These are phyloP conservation scores for Solanum chmielewskii DNA, from an alignment of 257 asterid species.

Conservation along the genomic window DNA sequence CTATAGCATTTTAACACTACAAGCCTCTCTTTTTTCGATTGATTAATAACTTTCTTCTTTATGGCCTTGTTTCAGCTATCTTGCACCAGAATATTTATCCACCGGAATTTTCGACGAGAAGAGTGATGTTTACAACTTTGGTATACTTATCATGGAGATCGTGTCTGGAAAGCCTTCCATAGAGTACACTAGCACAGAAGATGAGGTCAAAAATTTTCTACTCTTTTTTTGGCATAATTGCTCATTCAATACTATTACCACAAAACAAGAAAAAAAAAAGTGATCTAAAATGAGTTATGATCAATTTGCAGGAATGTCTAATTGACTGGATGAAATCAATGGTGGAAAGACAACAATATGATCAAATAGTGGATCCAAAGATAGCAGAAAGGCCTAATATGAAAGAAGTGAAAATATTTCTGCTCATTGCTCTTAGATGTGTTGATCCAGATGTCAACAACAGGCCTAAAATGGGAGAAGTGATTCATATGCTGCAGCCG, in stretches of 20 bases:
- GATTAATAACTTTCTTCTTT: background rate
- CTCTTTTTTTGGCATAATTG: background rate
- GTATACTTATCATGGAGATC: slow-evolving; percentile 48
- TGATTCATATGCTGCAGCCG: slow-evolving; percentile 49
- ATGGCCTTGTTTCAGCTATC: slow-evolving; percentile 16
- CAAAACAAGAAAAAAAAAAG: background rate
- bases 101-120: slow-evolving; percentile 9
- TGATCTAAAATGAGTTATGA: background rate
- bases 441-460: slow-evolving; percentile 34
- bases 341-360: slow-evolving; percentile 18
- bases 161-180: slow-evolving; percentile 37
- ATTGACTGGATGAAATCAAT: slow-evolving; percentile 37
- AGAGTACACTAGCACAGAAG: slow-evolving; percentile 11
- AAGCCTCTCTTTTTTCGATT: background rate
- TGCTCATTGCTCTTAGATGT: slow-evolving; percentile 43
- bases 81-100: slow-evolving; percentile 25
- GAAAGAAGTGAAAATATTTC: slow-evolving; percentile 27
- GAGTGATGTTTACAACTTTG: slow-evolving; percentile 51
- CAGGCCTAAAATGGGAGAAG: slow-evolving; percentile 43
- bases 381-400: slow-evolving; percentile 21
- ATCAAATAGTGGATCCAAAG: slow-evolving; percentile 29
- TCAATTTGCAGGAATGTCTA: slow-evolving; percentile 28
- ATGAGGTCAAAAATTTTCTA: slow-evolving; percentile 15
- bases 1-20: background rate
- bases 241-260: background rate